Conservation (phyloP, 2,329 filamentous ascomycete species). For the Penicillium sp. region DNA sequence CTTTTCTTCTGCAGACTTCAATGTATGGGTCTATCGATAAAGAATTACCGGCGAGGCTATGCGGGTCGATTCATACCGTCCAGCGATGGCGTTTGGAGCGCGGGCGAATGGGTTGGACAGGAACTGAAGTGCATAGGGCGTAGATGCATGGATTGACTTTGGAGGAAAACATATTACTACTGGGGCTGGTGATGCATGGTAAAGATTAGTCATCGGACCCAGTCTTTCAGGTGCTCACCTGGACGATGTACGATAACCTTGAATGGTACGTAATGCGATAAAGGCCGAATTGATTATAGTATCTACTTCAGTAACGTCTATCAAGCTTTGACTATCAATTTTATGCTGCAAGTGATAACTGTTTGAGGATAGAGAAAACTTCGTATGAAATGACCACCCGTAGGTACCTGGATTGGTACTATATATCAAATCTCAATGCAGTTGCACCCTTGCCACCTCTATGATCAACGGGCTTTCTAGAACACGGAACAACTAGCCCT, state of each 20-base stretch:
- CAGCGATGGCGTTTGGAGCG: neutral
- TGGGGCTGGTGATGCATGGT: conserved; percentile 1
- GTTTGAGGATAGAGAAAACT: neutral
- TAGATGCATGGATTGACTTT: neutral
- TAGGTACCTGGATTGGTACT: neutral
- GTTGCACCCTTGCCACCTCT: neutral
- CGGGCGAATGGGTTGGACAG: conserved; percentile 5
- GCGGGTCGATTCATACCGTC: neutral
- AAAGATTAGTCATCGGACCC: conserved; percentile 27
- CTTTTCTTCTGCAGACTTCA: neutral
- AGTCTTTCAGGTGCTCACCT: conserved; percentile 10
- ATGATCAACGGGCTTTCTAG: conserved; percentile 13
- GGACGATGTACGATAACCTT: neutral
- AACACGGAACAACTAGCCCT: conserved; percentile 20
- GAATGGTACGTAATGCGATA: neutral
- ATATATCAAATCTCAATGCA: neutral
- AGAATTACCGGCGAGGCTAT: neutral
- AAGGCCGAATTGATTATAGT: neutral
- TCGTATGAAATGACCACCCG: too few relatives aligned
- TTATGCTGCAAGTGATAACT: neutral
- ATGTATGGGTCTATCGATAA: neutral
- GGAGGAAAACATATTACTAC: conserved; percentile 3
- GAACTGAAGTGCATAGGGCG: conserved; percentile 7
- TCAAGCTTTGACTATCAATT: neutral
- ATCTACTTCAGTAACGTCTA: neutral